Evolutionary conservation across 352 stramenopile genomes (phyloP), one percentile per base, ranked within the genome.

Genomic region (Globisporangium parvum): DNA sequence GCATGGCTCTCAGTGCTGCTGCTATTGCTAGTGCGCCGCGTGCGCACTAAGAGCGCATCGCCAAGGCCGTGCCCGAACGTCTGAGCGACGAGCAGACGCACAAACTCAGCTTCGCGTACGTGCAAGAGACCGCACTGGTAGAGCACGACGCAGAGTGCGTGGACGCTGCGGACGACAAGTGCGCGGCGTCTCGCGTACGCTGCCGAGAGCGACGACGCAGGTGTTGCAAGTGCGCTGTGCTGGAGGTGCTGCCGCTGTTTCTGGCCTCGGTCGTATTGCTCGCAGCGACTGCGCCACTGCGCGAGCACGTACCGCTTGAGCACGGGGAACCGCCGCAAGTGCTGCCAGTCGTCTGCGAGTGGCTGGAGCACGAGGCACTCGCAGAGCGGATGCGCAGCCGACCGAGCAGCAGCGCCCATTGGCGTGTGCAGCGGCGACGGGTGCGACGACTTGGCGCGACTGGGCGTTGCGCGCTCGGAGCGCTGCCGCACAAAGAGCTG

Each of bases 301-400:
- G 33, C 40, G 48, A 85, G 66, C 39, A 85, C 58, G 20, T 78
- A 60, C 21, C 70, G 71, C 57, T 75, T 79, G 41, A 85, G 71
- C 52, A 85, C 74, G 1, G 74, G 70, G 53, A 67, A 73, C 3
- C 63, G 74, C 11, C 18, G 56, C 53, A 82, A 45, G 44, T 67
- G 44, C 0, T 60, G 65, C 71, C 71, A 57, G 46, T 62, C 47
- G 46, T 51, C 26, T 21, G 50, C 28, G 56, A 57, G 39, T 17
- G 50, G 40, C 49, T 59, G 40, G 42, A 70, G 53, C 47, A 31
- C 49, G 23, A 60, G 35, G 37, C 72, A 80, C 33, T 83, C 73
- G 44, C 73, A 83, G 26, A 83, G 58, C n/a, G 68, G 62, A 20
- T 78, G 73, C 41, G 18, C 11, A 8, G 49, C 20, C 5, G 39